Evolutionary conservation across 192 early-diverging fungal species (phyloP).

Genomic region (Podila horticola): DNA sequence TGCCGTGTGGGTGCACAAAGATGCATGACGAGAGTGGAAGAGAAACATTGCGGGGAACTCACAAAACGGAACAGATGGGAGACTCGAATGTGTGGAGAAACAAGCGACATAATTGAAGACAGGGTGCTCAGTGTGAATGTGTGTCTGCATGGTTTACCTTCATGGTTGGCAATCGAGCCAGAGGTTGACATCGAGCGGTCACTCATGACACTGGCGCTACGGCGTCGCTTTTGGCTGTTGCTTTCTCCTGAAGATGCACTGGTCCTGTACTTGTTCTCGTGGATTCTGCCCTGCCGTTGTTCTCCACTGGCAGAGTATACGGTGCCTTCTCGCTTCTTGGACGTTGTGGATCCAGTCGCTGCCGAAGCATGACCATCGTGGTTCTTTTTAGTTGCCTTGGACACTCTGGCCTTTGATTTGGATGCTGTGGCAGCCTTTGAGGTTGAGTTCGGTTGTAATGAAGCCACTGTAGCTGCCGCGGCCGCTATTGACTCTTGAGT

Average conservation of each 20-base stretch:
- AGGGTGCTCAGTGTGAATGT: background rate
- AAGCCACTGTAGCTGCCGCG: background rate
- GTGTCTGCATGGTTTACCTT: background rate
- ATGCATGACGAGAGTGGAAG: too few species aligned
- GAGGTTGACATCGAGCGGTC: background rate
- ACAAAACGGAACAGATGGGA: too few species aligned
- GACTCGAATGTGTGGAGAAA: too few species aligned
- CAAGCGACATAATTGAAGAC: too few species aligned
- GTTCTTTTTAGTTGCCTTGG: background rate
- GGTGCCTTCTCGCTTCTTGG: background rate
- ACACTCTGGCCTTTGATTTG: background rate
- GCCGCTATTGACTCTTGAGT: background rate
- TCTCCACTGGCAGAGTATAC: background rate
- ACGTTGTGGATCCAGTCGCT: background rate
- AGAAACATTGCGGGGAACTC: too few species aligned
- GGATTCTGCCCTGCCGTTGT: background rate
- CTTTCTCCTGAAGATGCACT: background rate
- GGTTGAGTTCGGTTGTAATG: background rate
- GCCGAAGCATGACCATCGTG: background rate
- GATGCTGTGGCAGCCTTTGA: background rate
- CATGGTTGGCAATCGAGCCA: background rate
- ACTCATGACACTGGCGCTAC: background rate
- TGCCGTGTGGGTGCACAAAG: too few species aligned
- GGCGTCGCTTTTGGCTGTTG: background rate
- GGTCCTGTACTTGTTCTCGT: constrained; percentile 16